A percentile compares a stretch with the other conserved stretches of the same genome.
Conservation (phyloP, 768 basidiomycete species). For the Lactifluus rugatus region DNA sequence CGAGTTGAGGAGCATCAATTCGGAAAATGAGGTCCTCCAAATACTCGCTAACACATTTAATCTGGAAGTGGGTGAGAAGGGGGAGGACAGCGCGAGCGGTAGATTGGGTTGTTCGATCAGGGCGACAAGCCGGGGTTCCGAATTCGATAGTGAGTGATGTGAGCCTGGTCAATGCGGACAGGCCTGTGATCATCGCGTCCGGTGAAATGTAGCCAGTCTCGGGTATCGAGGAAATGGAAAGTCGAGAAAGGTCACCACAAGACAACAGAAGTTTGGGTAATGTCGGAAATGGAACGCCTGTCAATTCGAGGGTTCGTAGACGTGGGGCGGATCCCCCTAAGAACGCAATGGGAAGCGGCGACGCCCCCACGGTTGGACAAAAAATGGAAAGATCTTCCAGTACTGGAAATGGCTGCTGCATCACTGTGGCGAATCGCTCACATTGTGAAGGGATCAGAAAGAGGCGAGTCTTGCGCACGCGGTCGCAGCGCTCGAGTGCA, state of each 20-base stretch:
- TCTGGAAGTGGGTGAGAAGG: background rate
- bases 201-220: background rate
- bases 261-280: background rate
- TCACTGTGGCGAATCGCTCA: background rate
- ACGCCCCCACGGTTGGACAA: too few species aligned
- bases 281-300: background rate
- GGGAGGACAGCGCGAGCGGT: background rate
- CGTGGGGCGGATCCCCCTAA: background rate
- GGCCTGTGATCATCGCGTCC: background rate
- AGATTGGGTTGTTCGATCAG: background rate
- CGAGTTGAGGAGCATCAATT: background rate
- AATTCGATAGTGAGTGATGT: background rate
- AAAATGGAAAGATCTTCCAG: background rate
- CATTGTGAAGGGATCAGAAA: too few species aligned
- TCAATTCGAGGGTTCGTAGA: background rate
- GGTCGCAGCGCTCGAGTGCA: too few species aligned
- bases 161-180: background rate
- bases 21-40: background rate
- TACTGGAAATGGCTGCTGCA: background rate
- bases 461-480: too few species aligned
- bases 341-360: background rate
- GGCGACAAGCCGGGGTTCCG: background rate
- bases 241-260: background rate
- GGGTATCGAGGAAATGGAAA: background rate
- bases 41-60: background rate